A percentile compares a stretch with the other conserved stretches of the same genome.
Conservation (phyloP, 2,329 filamentous ascomycete genomes). For the Colletotrichum sp. region DNA sequence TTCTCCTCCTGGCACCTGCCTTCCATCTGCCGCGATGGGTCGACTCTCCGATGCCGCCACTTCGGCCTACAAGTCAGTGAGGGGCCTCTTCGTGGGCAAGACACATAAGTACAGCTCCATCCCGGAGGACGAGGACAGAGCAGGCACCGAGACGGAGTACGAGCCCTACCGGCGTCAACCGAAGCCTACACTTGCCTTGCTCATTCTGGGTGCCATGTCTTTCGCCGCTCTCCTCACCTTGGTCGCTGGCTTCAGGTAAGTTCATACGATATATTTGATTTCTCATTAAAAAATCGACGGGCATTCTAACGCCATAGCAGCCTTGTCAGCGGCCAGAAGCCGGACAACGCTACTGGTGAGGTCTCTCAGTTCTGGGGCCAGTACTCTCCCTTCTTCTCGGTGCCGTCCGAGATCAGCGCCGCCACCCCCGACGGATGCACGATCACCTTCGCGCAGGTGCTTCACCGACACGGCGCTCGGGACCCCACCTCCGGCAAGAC, state of each 20-base stretch:
- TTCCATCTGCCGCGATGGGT: conserved; percentile 2
- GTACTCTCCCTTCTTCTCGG: conserved; percentile 84
- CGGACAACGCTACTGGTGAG: neutral
- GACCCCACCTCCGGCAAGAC: conserved; percentile 78
- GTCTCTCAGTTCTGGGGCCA: conserved; percentile 81
- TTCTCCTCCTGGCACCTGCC: neutral
- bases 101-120: conserved; percentile 34
- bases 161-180: conserved; percentile 18
- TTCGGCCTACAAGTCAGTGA: conserved; percentile 21
- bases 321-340: conserved; percentile 18
- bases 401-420: conserved; percentile 68
- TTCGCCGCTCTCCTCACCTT: conserved; percentile 8
- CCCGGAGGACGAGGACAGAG: conserved; percentile 21
- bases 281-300: neutral
- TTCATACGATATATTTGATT: neutral
- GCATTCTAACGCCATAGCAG: neutral
- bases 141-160: conserved; percentile 14
- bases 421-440: conserved; percentile 71
- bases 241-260: conserved; percentile 12
- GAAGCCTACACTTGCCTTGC: conserved; percentile 22
- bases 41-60: conserved; percentile 10
- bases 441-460: conserved; percentile 79
- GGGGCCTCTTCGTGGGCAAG: conserved; percentile 19
- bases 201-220: conserved; percentile 24
- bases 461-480: conserved; percentile 85